phyloP scores from a whole-genome alignment of 2,329 filamentous ascomycete genomes.

The Neonectria neomacrospora region DNA sequence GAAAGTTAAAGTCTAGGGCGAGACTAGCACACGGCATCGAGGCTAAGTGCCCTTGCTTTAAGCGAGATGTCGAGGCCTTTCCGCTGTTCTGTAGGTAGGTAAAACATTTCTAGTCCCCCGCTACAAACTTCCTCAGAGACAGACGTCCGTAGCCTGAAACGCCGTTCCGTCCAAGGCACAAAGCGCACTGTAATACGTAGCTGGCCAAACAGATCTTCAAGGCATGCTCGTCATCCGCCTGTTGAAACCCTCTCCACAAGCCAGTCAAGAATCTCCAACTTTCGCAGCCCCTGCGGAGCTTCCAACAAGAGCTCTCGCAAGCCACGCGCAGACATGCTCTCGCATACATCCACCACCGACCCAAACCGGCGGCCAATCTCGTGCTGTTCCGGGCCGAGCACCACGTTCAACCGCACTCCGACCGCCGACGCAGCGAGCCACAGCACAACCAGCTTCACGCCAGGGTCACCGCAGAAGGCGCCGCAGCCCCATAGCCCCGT shows the following conservation, averaged over 20 bases:
- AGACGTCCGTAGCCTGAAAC: background rate
- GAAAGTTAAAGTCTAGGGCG: background rate
- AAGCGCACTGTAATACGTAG: background rate
- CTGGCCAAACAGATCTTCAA: background rate
- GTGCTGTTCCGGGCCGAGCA: constrained; percentile 35
- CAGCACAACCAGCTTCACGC: constrained; percentile 46
- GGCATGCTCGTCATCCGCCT: background rate
- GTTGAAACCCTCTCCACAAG: constrained; percentile 3
- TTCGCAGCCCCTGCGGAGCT: constrained; percentile 20
- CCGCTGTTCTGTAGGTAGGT: too few species aligned
- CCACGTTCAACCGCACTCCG: constrained; percentile 33
- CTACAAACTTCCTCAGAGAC: background rate
- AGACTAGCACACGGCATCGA: background rate
- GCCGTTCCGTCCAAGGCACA: background rate
- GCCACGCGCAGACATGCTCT: background rate
- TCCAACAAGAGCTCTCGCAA: constrained; percentile 23
- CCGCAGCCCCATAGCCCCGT: constrained; percentile 51
- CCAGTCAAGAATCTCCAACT: constrained; percentile 32
- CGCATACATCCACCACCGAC: constrained; percentile 12
- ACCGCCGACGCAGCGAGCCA: constrained; percentile 48
- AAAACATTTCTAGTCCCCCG: background rate
- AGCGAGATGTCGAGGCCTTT: background rate
- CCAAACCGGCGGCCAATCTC: constrained; percentile 30
- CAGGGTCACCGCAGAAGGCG: constrained; percentile 49
- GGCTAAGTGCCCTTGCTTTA: background rate